phyloP scores from a whole-genome alignment of 192 early-diverging fungal species.

The Globomyces pollinis-pini region DNA sequence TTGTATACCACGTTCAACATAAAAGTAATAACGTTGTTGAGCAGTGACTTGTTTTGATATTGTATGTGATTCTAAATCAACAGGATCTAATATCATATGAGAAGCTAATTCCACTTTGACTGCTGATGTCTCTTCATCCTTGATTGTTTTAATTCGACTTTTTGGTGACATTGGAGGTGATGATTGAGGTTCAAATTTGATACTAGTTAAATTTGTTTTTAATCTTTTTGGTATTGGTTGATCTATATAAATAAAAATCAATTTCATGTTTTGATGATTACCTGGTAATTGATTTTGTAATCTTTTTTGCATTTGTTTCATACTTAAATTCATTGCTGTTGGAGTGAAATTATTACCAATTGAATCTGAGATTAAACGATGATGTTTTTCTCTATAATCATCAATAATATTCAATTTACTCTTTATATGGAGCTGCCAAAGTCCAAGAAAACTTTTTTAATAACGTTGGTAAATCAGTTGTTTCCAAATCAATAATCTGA shows the following conservation, averaged over 20 bases:
- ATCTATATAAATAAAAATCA: background rate
- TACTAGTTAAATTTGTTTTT: background rate
- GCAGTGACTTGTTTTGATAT: conserved; percentile 47
- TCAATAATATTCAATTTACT: too few relatives aligned
- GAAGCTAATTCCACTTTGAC: background rate
- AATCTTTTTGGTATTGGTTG: background rate
- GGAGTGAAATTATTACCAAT: conserved; percentile 56
- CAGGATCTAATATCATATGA: conserved; percentile 44
- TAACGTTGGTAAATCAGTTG: conserved; percentile 35
- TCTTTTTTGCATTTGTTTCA: conserved; percentile 28
- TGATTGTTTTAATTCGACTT: conserved; percentile 21
- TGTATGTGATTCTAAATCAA: conserved; percentile 37
- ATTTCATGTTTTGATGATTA: background rate
- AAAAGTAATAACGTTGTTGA: conserved; percentile 47
- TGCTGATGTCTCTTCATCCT: conserved; percentile 8
- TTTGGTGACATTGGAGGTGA: conserved; percentile 34
- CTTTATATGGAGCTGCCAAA: conserved; percentile 51
- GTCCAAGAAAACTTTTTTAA: conserved; percentile 58
- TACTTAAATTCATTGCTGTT: conserved; percentile 32
- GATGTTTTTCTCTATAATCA: conserved; percentile 38
- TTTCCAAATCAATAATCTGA: conserved; percentile 20
- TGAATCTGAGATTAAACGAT: conserved; percentile 46
- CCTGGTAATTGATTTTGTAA: background rate
- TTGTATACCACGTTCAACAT: conserved; percentile 37
- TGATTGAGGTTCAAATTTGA: background rate